phyloP scores from a whole-genome alignment of 306 rosid species.

The Castanea crenata region DNA sequence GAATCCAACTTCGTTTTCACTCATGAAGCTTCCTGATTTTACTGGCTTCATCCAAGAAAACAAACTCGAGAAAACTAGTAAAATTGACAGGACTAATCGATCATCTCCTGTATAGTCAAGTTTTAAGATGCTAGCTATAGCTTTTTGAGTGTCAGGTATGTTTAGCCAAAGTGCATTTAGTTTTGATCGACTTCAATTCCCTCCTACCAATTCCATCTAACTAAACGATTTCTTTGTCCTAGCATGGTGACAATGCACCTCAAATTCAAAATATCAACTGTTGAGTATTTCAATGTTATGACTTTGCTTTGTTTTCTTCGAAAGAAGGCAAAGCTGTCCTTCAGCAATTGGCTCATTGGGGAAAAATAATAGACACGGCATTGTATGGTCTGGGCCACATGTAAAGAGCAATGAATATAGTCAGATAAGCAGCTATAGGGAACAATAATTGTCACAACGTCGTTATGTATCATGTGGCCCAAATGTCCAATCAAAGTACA shows the following conservation, averaged over 20 bases:
- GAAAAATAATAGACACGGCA: conserved; percentile 26
- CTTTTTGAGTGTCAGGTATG: conserved; percentile 34
- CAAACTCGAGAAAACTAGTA: conserved; percentile 10
- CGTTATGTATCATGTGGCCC: too few species aligned
- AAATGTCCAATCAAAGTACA: too few species aligned
- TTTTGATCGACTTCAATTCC: conserved; percentile 19
- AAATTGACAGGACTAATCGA: conserved; percentile 2
- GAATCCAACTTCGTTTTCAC: too few species aligned
- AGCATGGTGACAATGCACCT: conserved; percentile 24
- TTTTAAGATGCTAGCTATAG: conserved; percentile 15
- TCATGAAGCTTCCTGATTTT: too few species aligned
- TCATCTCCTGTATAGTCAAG: background rate
- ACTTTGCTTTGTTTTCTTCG: conserved; percentile 35
- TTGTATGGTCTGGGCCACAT: conserved; percentile 22
- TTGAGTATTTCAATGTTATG: conserved; percentile 40
- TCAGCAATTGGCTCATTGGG: conserved; percentile 21
- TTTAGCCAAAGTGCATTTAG: conserved; percentile 32
- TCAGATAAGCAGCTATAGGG: too few species aligned
- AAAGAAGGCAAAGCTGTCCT: conserved; percentile 35
- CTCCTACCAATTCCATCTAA: conserved; percentile 17
- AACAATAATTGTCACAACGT: too few species aligned
- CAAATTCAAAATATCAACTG: conserved; percentile 50
- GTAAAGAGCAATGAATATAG: background rate
- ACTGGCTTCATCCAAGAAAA: background rate
- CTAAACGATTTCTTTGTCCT: conserved; percentile 32